Evolutionary conservation across 371 early-diverging fungal genomes (phyloP), one percentile per base, ranked within the genome.

Genomic region (Conidiobolus incongruus): DNA sequence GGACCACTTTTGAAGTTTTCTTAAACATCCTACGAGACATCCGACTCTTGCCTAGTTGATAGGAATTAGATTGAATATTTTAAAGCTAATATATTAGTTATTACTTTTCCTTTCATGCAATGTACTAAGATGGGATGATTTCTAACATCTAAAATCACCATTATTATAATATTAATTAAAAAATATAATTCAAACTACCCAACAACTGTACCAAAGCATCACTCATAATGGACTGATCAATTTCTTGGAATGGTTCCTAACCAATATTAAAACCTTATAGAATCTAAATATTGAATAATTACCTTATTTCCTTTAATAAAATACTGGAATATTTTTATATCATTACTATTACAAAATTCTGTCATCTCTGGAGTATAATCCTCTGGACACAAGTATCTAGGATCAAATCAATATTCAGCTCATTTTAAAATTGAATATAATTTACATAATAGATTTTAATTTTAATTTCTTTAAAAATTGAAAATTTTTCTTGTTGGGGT

Each of bases 1-100:
- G 6, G 88, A 85, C 92, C 91, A 92, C 23, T 70, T 70, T 50
- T 93, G 91, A 38, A 89, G 69, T 59, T 86, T 88, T 13, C 95
- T 64, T 23, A 95, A 62, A 52, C 88, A 87, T 1, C 93, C 93
- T 10, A 95, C 77, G 32, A 93, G 47, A 52, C 94, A 95, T 1
- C 93, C 95, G 21, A 91, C 74, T 0, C 92, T 75, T 56, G 86
- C 80, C 77, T 73, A 56, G 6, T 51, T 32, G 7, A 35, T 12
- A 4, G 28, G 10, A 28, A 20, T 35, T n/a, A 17, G 5, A 16
- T 22, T 16, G 10, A 15, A 31, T n/a, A 38, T 2, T 17, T 11
- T 15, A 41, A 17, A 38, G 23, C 28, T 34, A 28, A 20, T 21
- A 22, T 12, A 3, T 20, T 12, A 20, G 36, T 5, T 15, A 26